Evolutionary conservation across 371 early-diverging fungal genomes (phyloP).

Genomic region (Zopfochytrium polystomum): DNA sequence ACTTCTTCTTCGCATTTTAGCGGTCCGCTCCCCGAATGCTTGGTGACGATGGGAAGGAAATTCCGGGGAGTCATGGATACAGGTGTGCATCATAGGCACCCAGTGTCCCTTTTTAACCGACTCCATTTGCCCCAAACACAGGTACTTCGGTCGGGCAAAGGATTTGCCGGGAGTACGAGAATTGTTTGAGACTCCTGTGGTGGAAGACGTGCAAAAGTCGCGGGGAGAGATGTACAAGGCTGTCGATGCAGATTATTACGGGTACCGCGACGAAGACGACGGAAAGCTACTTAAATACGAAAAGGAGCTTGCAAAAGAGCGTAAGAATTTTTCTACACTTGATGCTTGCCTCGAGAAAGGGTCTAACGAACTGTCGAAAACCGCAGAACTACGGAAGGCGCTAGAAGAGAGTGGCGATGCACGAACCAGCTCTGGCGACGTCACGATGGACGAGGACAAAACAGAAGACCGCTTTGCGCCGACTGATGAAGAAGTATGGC

Average conservation of each 20-base stretch:
- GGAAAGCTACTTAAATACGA: constrained; percentile 78
- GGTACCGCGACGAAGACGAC: constrained; percentile 93
- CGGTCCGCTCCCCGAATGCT: constrained; percentile 72
- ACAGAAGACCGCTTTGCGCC: constrained; percentile 9
- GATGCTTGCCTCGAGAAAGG: constrained; percentile 2
- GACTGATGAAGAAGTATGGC: constrained; percentile 22
- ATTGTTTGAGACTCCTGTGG: constrained; percentile 62
- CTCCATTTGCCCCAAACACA: constrained; percentile 15
- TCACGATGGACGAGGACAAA: constrained; percentile 33
- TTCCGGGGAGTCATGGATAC: constrained; percentile 89
- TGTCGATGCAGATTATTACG: constrained; percentile 93
- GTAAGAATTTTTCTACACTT: constrained; percentile 10
- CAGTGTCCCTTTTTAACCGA: neutral
- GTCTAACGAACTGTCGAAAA: constrained; percentile 8
- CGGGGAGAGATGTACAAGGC: constrained; percentile 67
- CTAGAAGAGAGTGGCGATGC: constrained; percentile 3
- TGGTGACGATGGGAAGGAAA: constrained; percentile 84
- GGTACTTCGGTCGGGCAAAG: constrained; percentile 95
- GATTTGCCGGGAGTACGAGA: constrained; percentile 94
- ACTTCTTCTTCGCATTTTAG: constrained; percentile 34
- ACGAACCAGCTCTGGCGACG: neutral
- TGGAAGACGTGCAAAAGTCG: constrained; percentile 16
- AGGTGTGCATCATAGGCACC: constrained; percentile 54
- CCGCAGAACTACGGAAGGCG: constrained; percentile 1
- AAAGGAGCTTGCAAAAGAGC: constrained; percentile 20